Evolutionary conservation across 345 rosid species (phyloP), one percentile per base, ranked within the genome.

Genomic region (Murraya paniculata): DNA sequence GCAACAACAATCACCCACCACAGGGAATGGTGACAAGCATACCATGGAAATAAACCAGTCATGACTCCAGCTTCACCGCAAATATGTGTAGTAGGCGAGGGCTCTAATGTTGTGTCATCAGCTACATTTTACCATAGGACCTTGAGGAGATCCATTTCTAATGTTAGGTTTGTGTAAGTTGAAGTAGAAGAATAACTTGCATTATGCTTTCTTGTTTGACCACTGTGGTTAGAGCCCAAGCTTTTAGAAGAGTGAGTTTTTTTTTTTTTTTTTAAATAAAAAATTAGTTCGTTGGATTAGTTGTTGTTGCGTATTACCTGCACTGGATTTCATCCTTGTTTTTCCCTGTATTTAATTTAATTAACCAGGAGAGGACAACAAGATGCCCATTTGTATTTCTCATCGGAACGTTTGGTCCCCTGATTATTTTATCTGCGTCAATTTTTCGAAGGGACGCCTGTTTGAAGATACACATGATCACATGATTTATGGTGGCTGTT

Each of bases 11-110:
- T 77, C 36, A 65, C 39, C 79, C 81, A 58, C 85, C 82, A 10
- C 91, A 81, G 62, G 81, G 81, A 84, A 87, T 88, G 81, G 48
- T 73, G 2, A 38, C 76, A n/a, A 72, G 68, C 82, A 65, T 89
- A 73, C 84, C 89, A 31, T 90, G 93, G 94, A 88, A 92, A 83
- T 89, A 86, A 77, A 30, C 36, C 64, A 55, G 56, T 3, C 35
- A 13, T 71, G 38, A 45, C 64, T 39, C 9, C 5, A 13, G 45
- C 68, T 65, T 55, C 22, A 16, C 9, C 10, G 78, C 83, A 75
- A 81, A 81, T 80, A 56, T 36, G 45, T 77, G 83, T 79, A 41
- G 83, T 25, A 79, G 77, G 71, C 66, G 30, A 55, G 76, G 56
- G 59, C 72, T 61, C 77, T 68, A 5, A 65, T 71, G 78, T 71